Base-by-base conservation (phyloP, 805 yeast genomes). In the Candida pseudoglaebosa region DNA sequence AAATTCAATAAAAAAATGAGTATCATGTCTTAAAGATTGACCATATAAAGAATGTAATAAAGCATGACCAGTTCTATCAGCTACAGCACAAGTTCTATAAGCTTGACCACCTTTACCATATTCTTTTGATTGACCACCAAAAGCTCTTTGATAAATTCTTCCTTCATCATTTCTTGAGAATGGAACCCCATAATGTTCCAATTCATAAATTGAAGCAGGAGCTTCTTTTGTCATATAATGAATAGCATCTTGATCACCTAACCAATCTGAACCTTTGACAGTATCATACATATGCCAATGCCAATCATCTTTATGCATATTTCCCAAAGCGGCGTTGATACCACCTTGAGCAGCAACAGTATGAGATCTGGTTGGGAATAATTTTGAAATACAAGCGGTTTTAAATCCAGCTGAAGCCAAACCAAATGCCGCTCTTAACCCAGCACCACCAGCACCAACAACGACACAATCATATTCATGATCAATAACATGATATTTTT, bases 281-380 rank as follows among this genome's bases (percentile, higher is more conserved):
- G 99, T 91, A 62, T 91, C 99, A 70, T 93, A 91, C 97, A 91
- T 90, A 68, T 91, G 99, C 97, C 98, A 93, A 67, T 87, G 95
- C 99, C 99, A 91, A 73, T 90, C 90, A 67, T 91, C 99, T 52
- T 78, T 75, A 73, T 93, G 98, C 96, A 91, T 91, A 76, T 91
- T 91, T 53, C 98, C 99, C 49, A 91, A 76, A 21, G 99, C 99
- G 50, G 98, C 99, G 59, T 91, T 91, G 69, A 91, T 93, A 73
- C 99, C 99, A 70, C 99, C 99, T 70, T 91, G 99, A 37, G 99
- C 99, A 41, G 98, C 98, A 37, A 91, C 99, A 15, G 99, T 91
- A 64, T 91, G 99, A 14, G 97, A 90, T 71, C 99, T 84, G 21
- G 99, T 91, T 40, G 98, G 99, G 77, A 91, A 91, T 56, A 91